Conservation (phyloP, 345 rosid genomes). For the Cochlearia excelsa region DNA sequence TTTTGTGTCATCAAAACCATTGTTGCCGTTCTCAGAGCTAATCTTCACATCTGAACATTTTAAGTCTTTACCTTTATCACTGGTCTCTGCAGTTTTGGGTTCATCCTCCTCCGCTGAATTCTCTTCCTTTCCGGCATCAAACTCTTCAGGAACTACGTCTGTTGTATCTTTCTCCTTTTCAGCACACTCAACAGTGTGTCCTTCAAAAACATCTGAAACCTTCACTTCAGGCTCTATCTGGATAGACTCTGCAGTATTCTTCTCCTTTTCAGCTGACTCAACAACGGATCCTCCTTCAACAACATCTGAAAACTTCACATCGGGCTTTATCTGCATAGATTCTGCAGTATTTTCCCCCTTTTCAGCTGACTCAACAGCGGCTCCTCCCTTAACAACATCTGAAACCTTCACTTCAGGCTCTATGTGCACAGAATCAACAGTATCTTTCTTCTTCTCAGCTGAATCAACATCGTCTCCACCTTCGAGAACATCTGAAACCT, state of each 20-base stretch:
- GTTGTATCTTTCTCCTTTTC: conserved; percentile 35
- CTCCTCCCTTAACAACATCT: conserved; percentile 12
- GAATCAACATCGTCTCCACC: conserved; percentile 7
- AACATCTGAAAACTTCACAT: conserved; percentile 12
- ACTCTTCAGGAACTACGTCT: conserved; percentile 27
- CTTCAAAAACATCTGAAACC: conserved; percentile 11
- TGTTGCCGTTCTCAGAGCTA: conserved; percentile 37
- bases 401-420: conserved; percentile 23
- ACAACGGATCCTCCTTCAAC: background rate
- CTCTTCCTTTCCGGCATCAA: conserved; percentile 32
- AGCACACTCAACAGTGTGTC: background rate
- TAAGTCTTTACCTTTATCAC: conserved; percentile 36
- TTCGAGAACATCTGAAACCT: conserved; percentile 13
- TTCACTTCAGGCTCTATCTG: conserved; percentile 25
- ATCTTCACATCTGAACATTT: conserved; percentile 34
- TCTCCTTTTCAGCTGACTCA: conserved; percentile 32
- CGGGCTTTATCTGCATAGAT: conserved; percentile 28
- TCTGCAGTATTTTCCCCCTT: conserved; percentile 27
- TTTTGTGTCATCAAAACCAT: conserved; percentile 41
- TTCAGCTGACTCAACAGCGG: conserved; percentile 25
- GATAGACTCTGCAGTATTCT: conserved; percentile 21
- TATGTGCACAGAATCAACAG: conserved; percentile 25
- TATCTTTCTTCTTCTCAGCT: conserved; percentile 32
- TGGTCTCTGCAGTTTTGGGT: conserved; percentile 37
- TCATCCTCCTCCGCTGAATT: conserved; percentile 31